Evolutionary conservation across 768 basidiomycete genomes (phyloP), one percentile per base, ranked within the genome.

Genomic region (Pleurotus cornucopiae): DNA sequence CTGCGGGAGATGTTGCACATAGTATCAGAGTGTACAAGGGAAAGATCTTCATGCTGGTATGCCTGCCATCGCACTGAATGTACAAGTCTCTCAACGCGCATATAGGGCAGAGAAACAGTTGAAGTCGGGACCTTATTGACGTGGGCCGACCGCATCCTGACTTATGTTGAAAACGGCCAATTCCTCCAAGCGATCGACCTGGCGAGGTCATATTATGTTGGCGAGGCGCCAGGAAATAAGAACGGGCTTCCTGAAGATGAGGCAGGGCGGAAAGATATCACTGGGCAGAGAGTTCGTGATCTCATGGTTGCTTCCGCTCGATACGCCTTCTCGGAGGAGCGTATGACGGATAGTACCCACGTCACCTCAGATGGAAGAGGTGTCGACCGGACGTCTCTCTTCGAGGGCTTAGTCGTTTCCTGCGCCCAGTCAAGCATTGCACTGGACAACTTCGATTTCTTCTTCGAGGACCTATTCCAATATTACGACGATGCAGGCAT

Each of bases 391-490:
- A 97, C 94, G 0, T 76, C 83, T 18, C 74, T 98, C 14, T 99
- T 98, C 64, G 91, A 98, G 72, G 86, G 81, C 16, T 80, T 99
- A 14, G 94, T 98, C 5, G 72, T 77, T 6, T 81, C 85, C 2
- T 91, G 85, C 63, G 83, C 86, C 34, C 83, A 82, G 2, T 93
- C 94, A 7, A 94, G 86, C 69, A 77, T 95, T 30, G 82, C 89
- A 1, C 79, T 95, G 43, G 81, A 79, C 58, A 88, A 94, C 69
- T 85, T 82, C 63, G 88, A 93, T 21, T 94, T 94, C 68, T 74
- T 98, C 7, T 98, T 94, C 66, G 92, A 98, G 67, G 93, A 98
- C 55, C 80, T 97, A 11, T 98, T 90, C 70, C 93, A 96, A 66
- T 79, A 84, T 49, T 99, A 94, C 67, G 88, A 91, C 60, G 83